phyloP scores from a whole-genome alignment of 2,329 filamentous ascomycete species.

The Fusarium incarnatum region DNA sequence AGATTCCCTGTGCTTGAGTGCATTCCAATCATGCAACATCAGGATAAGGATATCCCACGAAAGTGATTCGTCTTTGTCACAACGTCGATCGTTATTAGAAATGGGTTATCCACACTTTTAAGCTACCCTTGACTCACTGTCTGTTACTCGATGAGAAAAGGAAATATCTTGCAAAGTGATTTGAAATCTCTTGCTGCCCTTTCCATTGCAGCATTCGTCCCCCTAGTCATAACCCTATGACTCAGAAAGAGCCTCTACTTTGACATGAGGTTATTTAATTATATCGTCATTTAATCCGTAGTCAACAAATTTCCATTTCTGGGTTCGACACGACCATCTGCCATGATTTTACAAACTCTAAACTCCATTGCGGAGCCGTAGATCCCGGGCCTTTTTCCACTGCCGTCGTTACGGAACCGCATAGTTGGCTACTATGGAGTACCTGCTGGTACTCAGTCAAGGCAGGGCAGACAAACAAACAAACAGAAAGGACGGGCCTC shows the following conservation, averaged over 20 bases:
- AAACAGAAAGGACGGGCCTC: neutral
- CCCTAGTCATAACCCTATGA: neutral
- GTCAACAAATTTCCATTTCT: neutral
- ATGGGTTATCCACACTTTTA: neutral
- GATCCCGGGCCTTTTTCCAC: conserved; percentile 1
- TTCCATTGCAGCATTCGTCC: no score
- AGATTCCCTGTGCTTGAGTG: neutral
- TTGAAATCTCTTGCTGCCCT: neutral
- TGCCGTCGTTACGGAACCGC: conserved; percentile 12
- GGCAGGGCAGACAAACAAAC: neutral
- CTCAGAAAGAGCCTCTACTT: neutral
- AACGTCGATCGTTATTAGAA: neutral
- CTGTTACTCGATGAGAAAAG: neutral
- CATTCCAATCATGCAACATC: neutral
- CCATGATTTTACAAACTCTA: conserved; percentile 34
- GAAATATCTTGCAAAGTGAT: neutral
- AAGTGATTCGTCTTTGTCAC: neutral
- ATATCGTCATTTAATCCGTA: neutral
- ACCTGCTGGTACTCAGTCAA: neutral
- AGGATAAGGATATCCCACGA: neutral
- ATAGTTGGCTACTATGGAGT: neutral
- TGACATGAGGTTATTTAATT: neutral
- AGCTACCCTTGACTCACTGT: neutral
- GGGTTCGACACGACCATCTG: neutral
- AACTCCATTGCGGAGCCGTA: conserved; percentile 18